Conservation (phyloP, 495 filamentous ascomycete species). For the Penicillium cataractarum region DNA sequence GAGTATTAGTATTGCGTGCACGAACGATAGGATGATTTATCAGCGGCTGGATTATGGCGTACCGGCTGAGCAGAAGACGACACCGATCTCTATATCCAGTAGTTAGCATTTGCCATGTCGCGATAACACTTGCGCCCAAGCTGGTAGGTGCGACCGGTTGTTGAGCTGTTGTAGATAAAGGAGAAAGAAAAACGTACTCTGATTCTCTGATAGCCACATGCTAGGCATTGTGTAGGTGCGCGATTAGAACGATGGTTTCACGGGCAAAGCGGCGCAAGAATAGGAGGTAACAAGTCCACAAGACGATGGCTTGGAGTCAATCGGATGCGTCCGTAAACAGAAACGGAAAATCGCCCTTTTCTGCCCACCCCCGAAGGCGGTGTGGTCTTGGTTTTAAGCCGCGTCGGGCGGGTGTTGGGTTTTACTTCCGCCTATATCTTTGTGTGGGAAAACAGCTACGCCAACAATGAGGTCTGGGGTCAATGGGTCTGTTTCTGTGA, state of each 20-base stretch:
- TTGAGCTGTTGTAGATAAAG: neutral
- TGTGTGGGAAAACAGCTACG: neutral
- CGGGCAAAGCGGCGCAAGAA: neutral
- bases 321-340: slow-evolving; percentile 8
- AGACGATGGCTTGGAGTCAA: neutral
- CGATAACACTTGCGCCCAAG: slow-evolving; percentile 5
- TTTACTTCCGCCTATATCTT: slow-evolving; percentile 9
- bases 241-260: neutral
- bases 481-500: neutral
- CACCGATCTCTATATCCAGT: slow-evolving; percentile 74
- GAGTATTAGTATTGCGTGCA: neutral
- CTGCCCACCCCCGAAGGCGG: slow-evolving; percentile 23
- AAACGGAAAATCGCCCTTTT: slow-evolving; percentile 22
- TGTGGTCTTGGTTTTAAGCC: slow-evolving; percentile 15
- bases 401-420: slow-evolving; percentile 6
- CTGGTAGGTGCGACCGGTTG: neutral
- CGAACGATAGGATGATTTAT: neutral
- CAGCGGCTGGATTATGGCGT: slow-evolving; percentile 44
- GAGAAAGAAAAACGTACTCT: slow-evolving; percentile 75
- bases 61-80: slow-evolving; percentile 95
- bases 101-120: neutral
- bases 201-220: slow-evolving; percentile 95
- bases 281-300: neutral
- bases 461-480: neutral
- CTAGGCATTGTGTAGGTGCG: slow-evolving; percentile 56